Percentiles rank a stretch among this genome's conserved stretches.
phyloP scores from a whole-genome alignment of 805 yeast species.

The Isabelozyma pseudorhagii region DNA sequence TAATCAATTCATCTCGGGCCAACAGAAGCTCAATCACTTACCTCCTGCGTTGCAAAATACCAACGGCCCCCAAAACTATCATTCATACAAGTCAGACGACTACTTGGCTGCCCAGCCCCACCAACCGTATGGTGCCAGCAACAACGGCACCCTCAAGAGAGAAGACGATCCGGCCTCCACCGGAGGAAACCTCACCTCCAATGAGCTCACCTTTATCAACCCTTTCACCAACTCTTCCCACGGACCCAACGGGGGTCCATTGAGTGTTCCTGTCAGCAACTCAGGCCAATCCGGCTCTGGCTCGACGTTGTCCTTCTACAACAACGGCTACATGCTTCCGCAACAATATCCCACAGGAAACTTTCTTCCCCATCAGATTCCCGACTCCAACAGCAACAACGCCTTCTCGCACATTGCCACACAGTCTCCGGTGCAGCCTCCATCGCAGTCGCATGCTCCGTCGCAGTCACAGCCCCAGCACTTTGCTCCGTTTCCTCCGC shows the following conservation, averaged over 20 bases:
- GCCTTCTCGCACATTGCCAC: slow-evolving; percentile 1
- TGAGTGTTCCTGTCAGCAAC: neutral
- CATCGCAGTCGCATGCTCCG: slow-evolving; percentile 1
- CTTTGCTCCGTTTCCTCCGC: slow-evolving; percentile 8
- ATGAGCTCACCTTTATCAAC: slow-evolving; percentile 17
- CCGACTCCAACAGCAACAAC: slow-evolving; percentile 3
- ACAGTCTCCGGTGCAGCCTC: neutral
- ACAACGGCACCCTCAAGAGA: slow-evolving; percentile 6
- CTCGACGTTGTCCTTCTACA: neutral
- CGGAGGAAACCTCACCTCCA: neutral
- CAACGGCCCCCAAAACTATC: neutral
- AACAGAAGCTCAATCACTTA: neutral
- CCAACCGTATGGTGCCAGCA: slow-evolving; percentile 7
- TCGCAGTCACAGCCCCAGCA: slow-evolving; percentile 3
- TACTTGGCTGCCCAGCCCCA: neutral
- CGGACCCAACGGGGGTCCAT: neutral
- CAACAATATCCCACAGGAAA: slow-evolving; percentile 3
- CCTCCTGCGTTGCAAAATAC: neutral
- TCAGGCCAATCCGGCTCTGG: neutral
- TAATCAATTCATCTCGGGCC: neutral
- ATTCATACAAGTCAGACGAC: slow-evolving; percentile 11
- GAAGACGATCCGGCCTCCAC: slow-evolving; percentile 7
- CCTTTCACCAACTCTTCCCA: slow-evolving; percentile 14
- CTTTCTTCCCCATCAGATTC: neutral
- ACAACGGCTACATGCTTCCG: slow-evolving; percentile 5